Evolutionary conservation across 805 yeast genomes (phyloP).

Genomic region (Cyberlindnera lachancei): DNA sequence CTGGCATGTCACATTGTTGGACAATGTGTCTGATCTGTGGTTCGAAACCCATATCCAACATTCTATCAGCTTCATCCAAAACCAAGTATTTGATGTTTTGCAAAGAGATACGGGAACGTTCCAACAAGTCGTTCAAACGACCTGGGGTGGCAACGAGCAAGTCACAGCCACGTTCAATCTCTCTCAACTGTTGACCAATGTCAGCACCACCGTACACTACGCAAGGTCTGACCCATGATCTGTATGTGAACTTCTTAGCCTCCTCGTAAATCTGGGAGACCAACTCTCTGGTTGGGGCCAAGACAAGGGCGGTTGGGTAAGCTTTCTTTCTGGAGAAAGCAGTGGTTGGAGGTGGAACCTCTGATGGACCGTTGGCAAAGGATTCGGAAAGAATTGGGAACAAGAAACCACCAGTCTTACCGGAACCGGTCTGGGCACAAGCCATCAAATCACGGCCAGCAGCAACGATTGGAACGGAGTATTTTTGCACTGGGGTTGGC

Average conservation of each 20-base stretch:
- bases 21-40: slow-evolving; percentile 98
- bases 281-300: slow-evolving; percentile 99
- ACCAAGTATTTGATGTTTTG: slow-evolving; percentile 88
- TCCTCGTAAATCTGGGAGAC: slow-evolving; percentile 96
- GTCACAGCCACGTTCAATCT: slow-evolving; percentile 90
- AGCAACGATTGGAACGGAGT: slow-evolving; percentile 87
- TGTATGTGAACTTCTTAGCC: slow-evolving; percentile 89
- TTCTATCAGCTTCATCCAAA: slow-evolving; percentile 98
- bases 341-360: slow-evolving; percentile 36
- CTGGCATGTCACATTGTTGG: slow-evolving; percentile 97
- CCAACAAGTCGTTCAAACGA: slow-evolving; percentile 91
- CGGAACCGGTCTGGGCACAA: slow-evolving; percentile 98
- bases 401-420: slow-evolving; percentile 99
- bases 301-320: slow-evolving; percentile 86
- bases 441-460: slow-evolving; percentile 92
- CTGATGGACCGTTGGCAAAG: slow-evolving; percentile 80
- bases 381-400: slow-evolving; percentile 96
- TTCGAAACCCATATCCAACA: slow-evolving; percentile 99
- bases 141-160: slow-evolving; percentile 98
- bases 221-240: slow-evolving; percentile 97
- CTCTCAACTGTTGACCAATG: slow-evolving; percentile 78
- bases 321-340: slow-evolving; percentile 68
- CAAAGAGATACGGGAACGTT: slow-evolving; percentile 89
- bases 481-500: slow-evolving; percentile 96
- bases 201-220: slow-evolving; percentile 99